Evolutionary conservation across 306 rosid species (phyloP), one percentile per base, ranked within the genome.

Genomic region (Castanea crenata): DNA sequence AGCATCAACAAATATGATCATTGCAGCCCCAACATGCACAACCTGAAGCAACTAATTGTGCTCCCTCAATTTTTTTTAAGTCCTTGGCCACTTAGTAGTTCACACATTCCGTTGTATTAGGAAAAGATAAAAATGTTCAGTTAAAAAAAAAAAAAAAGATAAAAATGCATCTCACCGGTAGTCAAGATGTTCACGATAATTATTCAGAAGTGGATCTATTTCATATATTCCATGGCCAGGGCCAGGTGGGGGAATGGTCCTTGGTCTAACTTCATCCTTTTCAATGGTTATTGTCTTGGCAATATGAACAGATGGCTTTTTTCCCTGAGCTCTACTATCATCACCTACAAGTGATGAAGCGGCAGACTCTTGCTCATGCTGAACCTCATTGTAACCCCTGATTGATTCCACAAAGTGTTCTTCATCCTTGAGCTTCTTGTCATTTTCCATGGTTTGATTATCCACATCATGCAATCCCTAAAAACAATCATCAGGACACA

Each of bases 171-270:
- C 97, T 84, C 82, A 96, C 98, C 99, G 99, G 79, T 93, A 96
- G 69, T 91, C 94, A 85, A 96, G 93, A 90, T 96, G 99, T 25
- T 18, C 73, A 15, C 85, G 85, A 77, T 87, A 79, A 79, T 72
- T 69, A 67, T 71, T 71, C 88, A 96, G 85, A 69, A 62, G 31
- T 74, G 97, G 85, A 89, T 96, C 99, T 31, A 90, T 86, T 77
- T 93, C 92, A 69, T 89, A 96, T 86, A 96, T 96, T 77, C 74
- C 92, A 83, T 90, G 69, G 81, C 99, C 99, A 35, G 77, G 23
- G 70, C 99, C 96, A 72, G 97, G 96, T 78, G 91, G 87, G 55
- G 97, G 89, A 85, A 96, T 79, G 76, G 79, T 75, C 86, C 68
- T 83, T 51, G 80, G 81, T 11, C 72, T 87, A 46, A 73, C 80